These are phyloP conservation scores for Rossbeevera mucosa DNA, from an alignment of 768 basidiomycete genomes.

Conservation along the genomic window DNA sequence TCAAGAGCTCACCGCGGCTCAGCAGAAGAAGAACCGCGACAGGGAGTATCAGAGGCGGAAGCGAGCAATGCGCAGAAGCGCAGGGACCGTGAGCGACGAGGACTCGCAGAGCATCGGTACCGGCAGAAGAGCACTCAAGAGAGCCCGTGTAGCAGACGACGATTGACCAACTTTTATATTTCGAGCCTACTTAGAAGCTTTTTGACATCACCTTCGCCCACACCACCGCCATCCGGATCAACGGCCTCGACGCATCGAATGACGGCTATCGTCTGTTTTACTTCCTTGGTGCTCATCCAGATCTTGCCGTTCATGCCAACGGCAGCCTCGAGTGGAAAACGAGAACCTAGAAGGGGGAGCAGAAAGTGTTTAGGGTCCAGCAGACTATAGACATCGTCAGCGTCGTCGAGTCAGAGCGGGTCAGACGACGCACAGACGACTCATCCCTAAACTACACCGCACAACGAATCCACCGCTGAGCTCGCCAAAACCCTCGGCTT, in stretches of 20 bases:
- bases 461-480: conserved; percentile 85
- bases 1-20: conserved; percentile 65
- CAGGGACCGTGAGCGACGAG: conserved; percentile 69
- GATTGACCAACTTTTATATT: conserved; percentile 45
- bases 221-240: conserved; percentile 67
- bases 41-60: conserved; percentile 79
- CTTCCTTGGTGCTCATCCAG: conserved; percentile 78
- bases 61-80: conserved; percentile 58
- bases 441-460: conserved; percentile 78
- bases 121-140: conserved; percentile 61
- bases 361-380: conserved; percentile 80
- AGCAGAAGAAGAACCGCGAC: conserved; percentile 75
- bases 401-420: neutral
- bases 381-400: conserved; percentile 44
- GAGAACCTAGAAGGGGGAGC: conserved; percentile 71
- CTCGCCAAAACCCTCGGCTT: conserved; percentile 91
- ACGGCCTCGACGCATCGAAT: conserved; percentile 77
- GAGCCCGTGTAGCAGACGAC: conserved; percentile 62
- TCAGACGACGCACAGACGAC: conserved; percentile 63
- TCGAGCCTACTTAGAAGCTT: conserved; percentile 48
- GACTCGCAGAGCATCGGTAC: conserved; percentile 46
- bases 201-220: conserved; percentile 51
- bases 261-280: conserved; percentile 68
- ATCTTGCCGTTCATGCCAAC: conserved; percentile 90
- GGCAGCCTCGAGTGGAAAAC: conserved; percentile 83